Percentiles rank a stretch among this genome's conserved stretches.
These are phyloP conservation scores for Xanthoparmelia taractica DNA, from an alignment of 495 filamentous ascomycete genomes.

Conservation along the genomic window DNA sequence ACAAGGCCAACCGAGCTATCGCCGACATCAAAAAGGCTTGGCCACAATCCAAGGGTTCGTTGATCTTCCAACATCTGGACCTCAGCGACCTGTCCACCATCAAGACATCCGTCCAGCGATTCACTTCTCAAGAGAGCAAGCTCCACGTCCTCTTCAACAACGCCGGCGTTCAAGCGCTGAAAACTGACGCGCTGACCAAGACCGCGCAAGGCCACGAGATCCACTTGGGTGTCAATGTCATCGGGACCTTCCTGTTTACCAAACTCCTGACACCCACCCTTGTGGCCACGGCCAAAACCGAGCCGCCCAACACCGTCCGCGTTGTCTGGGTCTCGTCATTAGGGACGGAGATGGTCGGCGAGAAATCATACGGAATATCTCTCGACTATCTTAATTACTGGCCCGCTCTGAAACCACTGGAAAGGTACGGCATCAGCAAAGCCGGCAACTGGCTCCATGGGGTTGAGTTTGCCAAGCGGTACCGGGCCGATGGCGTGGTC, in stretches of 20 bases:
- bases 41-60: slow-evolving; percentile 26
- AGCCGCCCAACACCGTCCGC: slow-evolving; percentile 27
- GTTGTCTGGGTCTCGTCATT: slow-evolving; percentile 31
- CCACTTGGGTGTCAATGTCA: slow-evolving; percentile 35
- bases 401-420: not conserved
- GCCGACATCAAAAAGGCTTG: slow-evolving; percentile 31
- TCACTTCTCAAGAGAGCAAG: slow-evolving; percentile 33
- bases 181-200: slow-evolving; percentile 29
- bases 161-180: slow-evolving; percentile 40
- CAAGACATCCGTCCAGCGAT: slow-evolving; percentile 35
- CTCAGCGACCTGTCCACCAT: slow-evolving; percentile 41
- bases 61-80: slow-evolving; percentile 39
- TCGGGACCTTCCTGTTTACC: slow-evolving; percentile 33
- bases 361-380: slow-evolving; percentile 25
- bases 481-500: slow-evolving; percentile 26
- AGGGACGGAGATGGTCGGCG: slow-evolving; percentile 25
- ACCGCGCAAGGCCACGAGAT: slow-evolving; percentile 36
- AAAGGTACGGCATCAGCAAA: slow-evolving; percentile 27
- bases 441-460: slow-evolving; percentile 31
- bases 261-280: slow-evolving; percentile 31
- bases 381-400: no score
- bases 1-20: slow-evolving; percentile 32
- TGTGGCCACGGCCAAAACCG: slow-evolving; percentile 21
- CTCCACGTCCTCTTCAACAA: slow-evolving; percentile 47
- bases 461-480: slow-evolving; percentile 14